phyloP scores from a whole-genome alignment of 345 rosid species.

The Eucalyptus sp. region DNA sequence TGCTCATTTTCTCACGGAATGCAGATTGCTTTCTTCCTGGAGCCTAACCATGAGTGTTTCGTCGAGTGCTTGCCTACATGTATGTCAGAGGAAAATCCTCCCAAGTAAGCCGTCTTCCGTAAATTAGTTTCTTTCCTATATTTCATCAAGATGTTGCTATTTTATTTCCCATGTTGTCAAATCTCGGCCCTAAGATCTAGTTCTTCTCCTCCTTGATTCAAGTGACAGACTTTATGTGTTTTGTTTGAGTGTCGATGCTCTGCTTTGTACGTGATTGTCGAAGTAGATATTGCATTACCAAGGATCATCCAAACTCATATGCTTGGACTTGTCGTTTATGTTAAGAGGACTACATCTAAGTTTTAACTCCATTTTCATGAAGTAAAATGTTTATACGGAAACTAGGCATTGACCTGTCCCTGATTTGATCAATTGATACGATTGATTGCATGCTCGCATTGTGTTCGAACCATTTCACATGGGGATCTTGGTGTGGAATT shows the following conservation, averaged over 20 bases:
- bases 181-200: background rate
- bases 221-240: background rate
- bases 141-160: background rate
- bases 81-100: conserved; percentile 53
- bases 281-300: background rate
- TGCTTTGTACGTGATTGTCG: background rate
- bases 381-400: background rate
- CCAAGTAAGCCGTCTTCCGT: conserved; percentile 41
- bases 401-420: background rate
- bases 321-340: background rate
- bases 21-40: conserved; percentile 75
- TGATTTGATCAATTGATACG: background rate
- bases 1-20: background rate
- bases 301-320: background rate
- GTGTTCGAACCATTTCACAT: background rate
- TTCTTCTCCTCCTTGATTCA: background rate
- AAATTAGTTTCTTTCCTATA: background rate
- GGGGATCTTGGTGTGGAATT: background rate
- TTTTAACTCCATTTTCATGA: background rate
- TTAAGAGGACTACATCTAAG: background rate
- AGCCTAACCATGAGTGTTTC: conserved; percentile 77
- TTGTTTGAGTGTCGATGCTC: background rate
- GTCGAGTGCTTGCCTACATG: conserved; percentile 90
- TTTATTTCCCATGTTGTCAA: background rate
- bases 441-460: rapidly evolving